Base-by-base conservation (phyloP, 2,329 filamentous ascomycete species). In the Colletotrichum costaricense region DNA sequence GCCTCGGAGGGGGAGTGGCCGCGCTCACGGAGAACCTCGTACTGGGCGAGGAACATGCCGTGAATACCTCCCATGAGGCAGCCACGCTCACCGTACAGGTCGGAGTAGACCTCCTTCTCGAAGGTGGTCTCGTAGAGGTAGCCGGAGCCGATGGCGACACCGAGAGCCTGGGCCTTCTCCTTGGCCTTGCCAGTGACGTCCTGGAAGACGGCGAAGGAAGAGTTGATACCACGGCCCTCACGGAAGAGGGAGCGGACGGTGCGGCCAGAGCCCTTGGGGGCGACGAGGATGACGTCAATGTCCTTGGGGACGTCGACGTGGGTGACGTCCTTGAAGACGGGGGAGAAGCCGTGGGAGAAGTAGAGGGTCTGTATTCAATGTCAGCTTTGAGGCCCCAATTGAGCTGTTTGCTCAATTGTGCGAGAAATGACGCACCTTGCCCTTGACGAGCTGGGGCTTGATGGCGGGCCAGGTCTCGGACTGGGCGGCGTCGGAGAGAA, bases 91-190 rank as follows among this genome's bases (percentile, higher is more conserved):
- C 97, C 97, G 90, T 99, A 99, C 79, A 99, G 93, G 88, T 98
- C 97, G 76, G 95, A 98, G 94, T 97, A 98, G 84, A 99, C 97
- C 90, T 99, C 97, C 93, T 99, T 99, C 92, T 99, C 93, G 83
- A 99, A 99, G 84, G 97, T 99, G 84, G 97, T 99, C 93, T 98
- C 94, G 92, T 99, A 99, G 80, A 99, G 94, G 92, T 99, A 99
- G 82, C 97, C 97, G 81, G 93, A 95, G 85, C 96, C 97, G 84
- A 99, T 94, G 83, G 96, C 97, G 77, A 98, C 96, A 89, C 97
- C 97, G 80, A 99, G 92, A 79, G 97, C 97, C 81, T 98, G 88
- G 80, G 97, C 97, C 91, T 96, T 97, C 92, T 99, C 97, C 90
- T 98, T 92, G 82, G 97, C 97, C 88, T 98, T 94, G 86, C 97